Base-by-base conservation (phyloP, 768 basidiomycete species). In the Sistotremastrum niveocremeum region DNA sequence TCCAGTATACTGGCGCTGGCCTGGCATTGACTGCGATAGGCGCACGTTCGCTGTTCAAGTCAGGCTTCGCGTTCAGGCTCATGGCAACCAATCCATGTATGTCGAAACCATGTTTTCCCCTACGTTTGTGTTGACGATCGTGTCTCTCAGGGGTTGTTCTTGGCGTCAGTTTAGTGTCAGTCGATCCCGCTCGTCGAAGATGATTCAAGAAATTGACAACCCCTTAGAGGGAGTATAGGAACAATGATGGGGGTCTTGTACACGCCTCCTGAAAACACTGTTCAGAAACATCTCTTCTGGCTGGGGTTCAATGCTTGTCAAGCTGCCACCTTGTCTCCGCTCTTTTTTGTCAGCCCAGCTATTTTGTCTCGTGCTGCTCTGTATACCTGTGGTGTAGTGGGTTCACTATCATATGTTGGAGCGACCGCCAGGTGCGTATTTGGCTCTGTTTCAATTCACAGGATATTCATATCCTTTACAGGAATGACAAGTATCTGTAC, bases 271-370 rank as follows among this genome's bases (percentile, higher is more conserved):
- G 83, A 88, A 54, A 82, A 75, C 42, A 71, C 76, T 3, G 54
- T 83, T 7, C 76, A 81, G 56, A 89, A 89, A 56, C 86, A 88
- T 60, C 59, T 77, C 8, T 81, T 84, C 62, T 87, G 85, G 85
- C 68, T 85, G 53, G 79, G 78, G 4, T 93, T 94, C 63, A 86
- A 90, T 51, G 79, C 72, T 3, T 86, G 77, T 59, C 89, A 93
- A 65, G 85, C 85, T 5, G 82, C 85, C 5, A 86, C 84, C 2
- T 68, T 94, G 37, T 84, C 82, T 51, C 89, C 89, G 3, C 60
- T 94, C n/a, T 89, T 88, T 67, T 90, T 93, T 72, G 62, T 90
- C 40, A 80, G 70, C 56, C 89, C 89, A 3, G 86, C 84, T 8
- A 73, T 93, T 51, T 72, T 94, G 42, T 81, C 82, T 11, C 78